phyloP scores from a whole-genome alignment of 805 yeast genomes.

The Metschnikowia colocasiae region DNA sequence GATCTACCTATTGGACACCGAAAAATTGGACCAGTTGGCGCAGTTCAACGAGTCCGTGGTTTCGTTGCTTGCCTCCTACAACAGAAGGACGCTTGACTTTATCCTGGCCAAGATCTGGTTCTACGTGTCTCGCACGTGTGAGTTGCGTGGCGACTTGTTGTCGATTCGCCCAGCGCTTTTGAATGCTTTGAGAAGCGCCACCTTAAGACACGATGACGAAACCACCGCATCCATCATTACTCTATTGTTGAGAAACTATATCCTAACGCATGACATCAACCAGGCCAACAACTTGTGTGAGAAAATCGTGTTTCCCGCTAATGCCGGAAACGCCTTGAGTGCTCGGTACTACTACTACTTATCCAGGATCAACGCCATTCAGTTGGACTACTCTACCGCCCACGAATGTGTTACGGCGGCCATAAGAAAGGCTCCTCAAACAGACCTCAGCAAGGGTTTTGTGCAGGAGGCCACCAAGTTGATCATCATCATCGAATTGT shows the following conservation, averaged over 20 bases:
- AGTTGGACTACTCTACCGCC: constrained; percentile 87
- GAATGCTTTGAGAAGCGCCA: constrained; percentile 76
- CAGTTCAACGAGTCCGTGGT: constrained; percentile 52
- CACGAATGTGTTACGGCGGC: constrained; percentile 91
- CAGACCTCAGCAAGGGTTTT: constrained; percentile 79
- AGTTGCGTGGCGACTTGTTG: constrained; percentile 50
- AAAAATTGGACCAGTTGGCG: constrained; percentile 47
- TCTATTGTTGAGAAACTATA: constrained; percentile 76
- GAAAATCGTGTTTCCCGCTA: constrained; percentile 82
- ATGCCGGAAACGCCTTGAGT: constrained; percentile 80
- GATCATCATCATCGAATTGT: constrained; percentile 80
- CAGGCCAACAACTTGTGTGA: constrained; percentile 88
- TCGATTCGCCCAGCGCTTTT: constrained; percentile 69
- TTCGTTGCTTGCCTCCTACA: constrained; percentile 56
- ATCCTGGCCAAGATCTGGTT: constrained; percentile 92
- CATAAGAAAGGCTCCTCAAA: constrained; percentile 93
- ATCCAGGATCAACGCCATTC: constrained; percentile 88
- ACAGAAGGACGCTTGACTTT: constrained; percentile 80
- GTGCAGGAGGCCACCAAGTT: constrained; percentile 86
- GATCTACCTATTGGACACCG: constrained; percentile 65
- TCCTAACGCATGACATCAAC: constrained; percentile 72
- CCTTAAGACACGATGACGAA: constrained; percentile 88
- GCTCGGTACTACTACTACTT: constrained; percentile 90
- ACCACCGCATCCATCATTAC: constrained; percentile 86
- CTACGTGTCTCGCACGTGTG: constrained; percentile 71